phyloP scores from a whole-genome alignment of 352 stramenopile species.

The Pythium dissimile region DNA sequence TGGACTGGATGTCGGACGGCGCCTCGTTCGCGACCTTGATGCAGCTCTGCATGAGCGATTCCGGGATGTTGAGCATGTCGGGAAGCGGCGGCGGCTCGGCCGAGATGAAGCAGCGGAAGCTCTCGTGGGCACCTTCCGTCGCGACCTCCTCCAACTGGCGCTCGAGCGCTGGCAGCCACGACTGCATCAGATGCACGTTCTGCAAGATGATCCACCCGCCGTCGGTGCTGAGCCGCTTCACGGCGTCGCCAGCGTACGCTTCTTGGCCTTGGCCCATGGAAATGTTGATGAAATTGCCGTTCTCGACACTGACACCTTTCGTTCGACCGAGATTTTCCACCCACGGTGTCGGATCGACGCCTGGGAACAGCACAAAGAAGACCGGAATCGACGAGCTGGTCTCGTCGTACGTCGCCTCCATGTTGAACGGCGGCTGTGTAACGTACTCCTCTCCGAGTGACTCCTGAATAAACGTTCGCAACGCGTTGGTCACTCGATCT shows the following conservation, averaged over 20 bases:
- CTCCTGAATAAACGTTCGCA: conserved; percentile 90
- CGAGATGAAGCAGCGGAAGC: conserved; percentile 96
- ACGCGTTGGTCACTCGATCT: conserved; percentile 92
- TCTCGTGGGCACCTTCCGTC: conserved; percentile 87
- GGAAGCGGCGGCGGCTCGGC: conserved; percentile 90
- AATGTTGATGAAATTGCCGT: conserved; percentile 96
- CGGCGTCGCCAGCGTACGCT: conserved; percentile 86
- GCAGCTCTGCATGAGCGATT: conserved; percentile 93
- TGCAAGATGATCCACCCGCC: conserved; percentile 96
- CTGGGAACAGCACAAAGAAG: conserved; percentile 95
- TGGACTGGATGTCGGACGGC: conserved; percentile 94
- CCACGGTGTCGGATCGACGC: conserved; percentile 94
- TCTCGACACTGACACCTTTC: conserved; percentile 89
- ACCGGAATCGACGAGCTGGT: conserved; percentile 91
- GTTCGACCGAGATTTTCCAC: conserved; percentile 89
- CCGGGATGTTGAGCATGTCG: conserved; percentile 96
- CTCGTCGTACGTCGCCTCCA: conserved; percentile 89
- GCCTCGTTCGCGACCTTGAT: conserved; percentile 97
- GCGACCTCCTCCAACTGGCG: conserved; percentile 89
- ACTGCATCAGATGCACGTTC: conserved; percentile 96
- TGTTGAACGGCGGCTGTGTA: conserved; percentile 90
- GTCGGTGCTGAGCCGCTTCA: conserved; percentile 89
- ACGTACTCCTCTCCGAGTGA: conserved; percentile 90
- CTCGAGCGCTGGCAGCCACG: conserved; percentile 93
- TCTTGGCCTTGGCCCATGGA: conserved; percentile 93